Base-by-base conservation (phyloP, 371 early-diverging fungal species). In the Umbelopsis sp. region DNA sequence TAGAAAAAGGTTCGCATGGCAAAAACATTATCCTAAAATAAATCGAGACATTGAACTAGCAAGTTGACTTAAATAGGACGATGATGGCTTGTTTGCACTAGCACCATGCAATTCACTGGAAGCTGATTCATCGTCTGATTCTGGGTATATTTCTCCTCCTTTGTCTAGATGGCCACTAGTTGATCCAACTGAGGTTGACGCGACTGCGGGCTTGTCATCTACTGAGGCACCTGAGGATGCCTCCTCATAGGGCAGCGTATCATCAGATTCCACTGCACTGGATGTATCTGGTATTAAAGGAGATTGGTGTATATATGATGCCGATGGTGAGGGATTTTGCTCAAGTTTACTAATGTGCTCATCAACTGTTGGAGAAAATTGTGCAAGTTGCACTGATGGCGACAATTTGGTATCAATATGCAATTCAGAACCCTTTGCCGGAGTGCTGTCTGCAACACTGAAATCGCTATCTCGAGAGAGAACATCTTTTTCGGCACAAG, bases 41-140 rank as follows among this genome's bases (percentile, higher is more conserved):
- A 57, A 57, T 35, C 57, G 57, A 11, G 57, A 57, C 57, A 57
- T 57, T 57, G 57, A 57, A 35, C 57, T 57, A 4, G 57, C 57
- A 57, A 57, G 57, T 57, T 57, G 57, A 25, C 57, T 29, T 32
- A 57, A 35, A 35, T 57, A 57, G 29, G 57, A 57, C 12, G 57
- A 57, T 35, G 57, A 57, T 18, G 29, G 35, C 11, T 14, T 12
- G 1, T 57, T 57, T 35, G 35, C 18, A 29, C 10, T 35, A 32
- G 11, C 29, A 3, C 32, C 29, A 16, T 57, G 57, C 18, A 11
- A 12, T 12, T 57, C 57, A 35, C 57, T 57, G 18, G 35, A 35
- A 57, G 18, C 35, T 57, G 35, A 57, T 12, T 57, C 57, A 32
- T 35, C 14, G 18, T 57, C 57, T 35, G 35, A 57, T 14, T 18